Evolutionary conservation across 352 stramenopile species (phyloP).

Genomic region (Elongisporangium prolatum): DNA sequence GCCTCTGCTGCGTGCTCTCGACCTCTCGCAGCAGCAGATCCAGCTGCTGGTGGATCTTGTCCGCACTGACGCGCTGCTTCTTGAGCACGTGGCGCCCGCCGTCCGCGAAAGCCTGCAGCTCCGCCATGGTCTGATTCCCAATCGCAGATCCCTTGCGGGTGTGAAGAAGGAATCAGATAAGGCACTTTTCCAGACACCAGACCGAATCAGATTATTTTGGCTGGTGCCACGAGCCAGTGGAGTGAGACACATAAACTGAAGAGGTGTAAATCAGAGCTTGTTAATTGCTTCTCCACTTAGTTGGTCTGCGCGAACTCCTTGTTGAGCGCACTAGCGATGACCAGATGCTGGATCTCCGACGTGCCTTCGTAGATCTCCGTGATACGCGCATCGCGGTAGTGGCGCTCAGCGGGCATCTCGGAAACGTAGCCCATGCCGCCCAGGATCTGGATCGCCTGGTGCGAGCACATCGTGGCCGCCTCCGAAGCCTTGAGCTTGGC

Average conservation of each 20-base stretch:
- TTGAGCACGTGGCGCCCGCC: slow-evolving; percentile 64
- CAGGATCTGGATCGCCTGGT: slow-evolving; percentile 96
- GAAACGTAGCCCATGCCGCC: slow-evolving; percentile 95
- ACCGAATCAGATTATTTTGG: background rate
- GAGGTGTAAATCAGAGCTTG: too few relatives aligned
- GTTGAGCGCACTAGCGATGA: slow-evolving; percentile 94
- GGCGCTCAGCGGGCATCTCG: slow-evolving; percentile 96
- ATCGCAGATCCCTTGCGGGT: background rate
- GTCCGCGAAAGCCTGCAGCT: slow-evolving; percentile 52
- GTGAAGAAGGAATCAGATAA: background rate
- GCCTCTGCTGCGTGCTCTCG: slow-evolving; percentile 48
- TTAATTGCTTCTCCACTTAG: slow-evolving; percentile 18
- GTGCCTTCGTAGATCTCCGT: slow-evolving; percentile 98
- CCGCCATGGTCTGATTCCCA: background rate
- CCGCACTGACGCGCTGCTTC: slow-evolving; percentile 58
- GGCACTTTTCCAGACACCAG: background rate
- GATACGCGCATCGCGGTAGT: slow-evolving; percentile 97
- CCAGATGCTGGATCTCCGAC: slow-evolving; percentile 96
- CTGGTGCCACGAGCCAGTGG: background rate
- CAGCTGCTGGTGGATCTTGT: slow-evolving; percentile 57
- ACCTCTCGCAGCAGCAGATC: slow-evolving; percentile 59
- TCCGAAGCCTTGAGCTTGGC: slow-evolving; percentile 96
- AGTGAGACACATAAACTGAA: background rate
- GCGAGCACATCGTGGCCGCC: slow-evolving; percentile 93
- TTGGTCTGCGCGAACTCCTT: slow-evolving; percentile 91